Evolutionary conservation across 2,329 filamentous ascomycete species (phyloP), one percentile per base, ranked within the genome.

Genomic region (Bimuria novae-zelandiae): DNA sequence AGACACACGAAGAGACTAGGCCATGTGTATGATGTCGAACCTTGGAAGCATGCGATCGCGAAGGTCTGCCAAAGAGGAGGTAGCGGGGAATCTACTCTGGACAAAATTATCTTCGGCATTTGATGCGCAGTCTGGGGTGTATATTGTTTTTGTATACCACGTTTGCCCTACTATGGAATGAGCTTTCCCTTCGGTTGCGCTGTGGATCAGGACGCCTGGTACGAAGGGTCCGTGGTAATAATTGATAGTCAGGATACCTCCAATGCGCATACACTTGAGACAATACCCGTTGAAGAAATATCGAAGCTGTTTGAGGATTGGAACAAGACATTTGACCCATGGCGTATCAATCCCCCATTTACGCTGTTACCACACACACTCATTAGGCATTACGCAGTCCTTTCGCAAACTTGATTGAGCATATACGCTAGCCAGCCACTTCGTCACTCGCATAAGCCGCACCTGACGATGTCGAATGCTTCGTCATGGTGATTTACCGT

Each of bases 191-290:
- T 60, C 49, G 57, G 64, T 60, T 45, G 57, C 57, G 55, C 52
- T 57, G 57, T 64, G 54, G 65, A 64, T 60, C 62, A 62, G n/a
- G 57, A 63, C 52, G 54, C 59, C 59, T 67, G 56, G 55, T 54
- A 59, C 52, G 50, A 62, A 61, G 64, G 58, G 57, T 66, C 63
- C 61, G 60, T 64, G 52, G 59, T 67, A 68, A 68, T 69, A 65
- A 62, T 66, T 56, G 59, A 61, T 60, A 64, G 60, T 61, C 41
- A 45, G 45, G 49, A 51, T 51, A 51, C 49, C 49, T 51, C 30
- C 30, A 36, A 49, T 49, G 46, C 30, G 46, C 46, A 49, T 23
- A 27, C 27, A 22, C 41, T 51, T 19, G 16, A 8, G 36, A 49
- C 39, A 30, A 22, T 36, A 36, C 39, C 25, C 39, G 23, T 43